Conservation (phyloP, 345 rosid species). For the Turritis glabra region DNA sequence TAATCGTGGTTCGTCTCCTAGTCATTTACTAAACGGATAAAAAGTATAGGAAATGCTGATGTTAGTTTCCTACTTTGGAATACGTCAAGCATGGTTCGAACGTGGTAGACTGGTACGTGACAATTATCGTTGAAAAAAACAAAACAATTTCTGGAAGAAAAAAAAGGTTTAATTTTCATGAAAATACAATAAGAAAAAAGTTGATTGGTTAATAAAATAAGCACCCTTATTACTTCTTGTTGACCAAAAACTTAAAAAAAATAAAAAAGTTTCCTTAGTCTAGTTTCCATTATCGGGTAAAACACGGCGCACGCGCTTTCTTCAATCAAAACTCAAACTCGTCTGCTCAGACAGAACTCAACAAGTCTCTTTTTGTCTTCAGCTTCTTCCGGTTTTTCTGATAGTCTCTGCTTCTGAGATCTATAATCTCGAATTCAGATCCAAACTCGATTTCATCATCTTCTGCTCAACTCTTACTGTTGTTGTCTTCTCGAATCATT, state of each 20-base stretch:
- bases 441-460: background rate
- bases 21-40: background rate
- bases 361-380: background rate
- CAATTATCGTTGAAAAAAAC: background rate
- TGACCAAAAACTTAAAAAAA: background rate
- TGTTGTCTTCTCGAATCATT: slow-evolving; percentile 20
- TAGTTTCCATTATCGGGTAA: slow-evolving; percentile 1
- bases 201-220: background rate
- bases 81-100: background rate
- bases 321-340: background rate
- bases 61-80: background rate
- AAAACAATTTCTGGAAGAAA: background rate
- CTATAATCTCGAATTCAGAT: slow-evolving; percentile 18
- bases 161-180: background rate
- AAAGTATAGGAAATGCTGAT: background rate
- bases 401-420: background rate
- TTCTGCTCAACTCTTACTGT: background rate
- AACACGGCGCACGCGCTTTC: slow-evolving; percentile 39
- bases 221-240: background rate
- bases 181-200: background rate
- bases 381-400: background rate
- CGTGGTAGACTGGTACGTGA: background rate
- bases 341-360: background rate
- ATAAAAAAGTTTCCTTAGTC: background rate
- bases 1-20: too few species aligned